Evolutionary conservation across 208 protist genomes (phyloP).

Genomic region (Wallacemonas collosoma): DNA sequence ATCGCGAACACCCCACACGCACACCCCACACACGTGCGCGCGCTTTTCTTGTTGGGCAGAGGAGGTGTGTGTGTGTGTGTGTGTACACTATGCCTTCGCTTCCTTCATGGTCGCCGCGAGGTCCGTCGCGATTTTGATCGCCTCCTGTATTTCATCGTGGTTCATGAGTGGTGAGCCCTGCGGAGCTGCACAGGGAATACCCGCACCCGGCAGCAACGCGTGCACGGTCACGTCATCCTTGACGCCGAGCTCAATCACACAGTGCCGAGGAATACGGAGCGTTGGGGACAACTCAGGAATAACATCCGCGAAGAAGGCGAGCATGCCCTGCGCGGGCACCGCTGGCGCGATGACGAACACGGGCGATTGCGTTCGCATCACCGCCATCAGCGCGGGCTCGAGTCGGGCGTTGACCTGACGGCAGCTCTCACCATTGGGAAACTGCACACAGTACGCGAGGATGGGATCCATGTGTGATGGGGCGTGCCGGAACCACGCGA

Average conservation of each 20-base stretch:
- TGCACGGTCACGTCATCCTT: conserved; percentile 79
- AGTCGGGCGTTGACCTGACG: conserved; percentile 85
- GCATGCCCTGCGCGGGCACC: conserved; percentile 67
- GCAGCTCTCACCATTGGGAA: conserved; percentile 86
- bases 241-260: conserved; percentile 80
- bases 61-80: not conserved
- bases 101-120: not conserved
- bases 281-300: conserved; percentile 77
- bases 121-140: conserved; percentile 12
- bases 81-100: not conserved
- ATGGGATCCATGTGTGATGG: conserved; percentile 48
- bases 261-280: conserved; percentile 59
- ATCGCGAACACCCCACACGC: too few relatives aligned
- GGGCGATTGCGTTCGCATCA: conserved; percentile 79
- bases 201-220: conserved; percentile 43
- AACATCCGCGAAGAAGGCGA: conserved; percentile 80
- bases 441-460: conserved; percentile 76
- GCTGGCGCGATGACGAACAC: conserved; percentile 77
- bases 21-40: too few relatives aligned
- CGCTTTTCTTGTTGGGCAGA: too few relatives aligned
- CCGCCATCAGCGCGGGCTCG: conserved; percentile 85
- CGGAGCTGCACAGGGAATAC: not conserved
- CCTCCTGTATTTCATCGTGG: conserved; percentile 29
- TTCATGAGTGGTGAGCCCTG: conserved; percentile 23
- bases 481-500: conserved; percentile 48